Conservation (phyloP, 305 asterid genomes). For the Coffea humblotiana region DNA sequence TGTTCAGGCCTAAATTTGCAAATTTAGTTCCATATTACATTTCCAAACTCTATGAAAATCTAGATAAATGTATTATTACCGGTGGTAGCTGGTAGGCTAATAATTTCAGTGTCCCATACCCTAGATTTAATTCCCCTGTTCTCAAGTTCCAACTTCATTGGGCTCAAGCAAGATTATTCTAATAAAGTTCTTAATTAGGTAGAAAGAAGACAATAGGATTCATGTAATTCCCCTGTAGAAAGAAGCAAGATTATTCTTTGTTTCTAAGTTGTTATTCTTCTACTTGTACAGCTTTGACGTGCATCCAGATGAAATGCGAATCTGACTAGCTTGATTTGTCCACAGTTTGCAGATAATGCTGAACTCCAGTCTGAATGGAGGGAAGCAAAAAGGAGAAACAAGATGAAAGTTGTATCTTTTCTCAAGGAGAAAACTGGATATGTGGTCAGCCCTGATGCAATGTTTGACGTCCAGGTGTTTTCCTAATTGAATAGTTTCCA, state of each 20-base stretch:
- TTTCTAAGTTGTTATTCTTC: neutral
- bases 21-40: neutral
- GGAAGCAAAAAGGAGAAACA: conserved; percentile 51
- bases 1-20: neutral
- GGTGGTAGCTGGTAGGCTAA: too few species aligned
- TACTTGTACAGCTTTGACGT: neutral
- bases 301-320: neutral
- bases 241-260: neutral
- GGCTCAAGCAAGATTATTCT: neutral
- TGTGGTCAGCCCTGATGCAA: conserved; percentile 55
- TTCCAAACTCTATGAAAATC: neutral
- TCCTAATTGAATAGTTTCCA: neutral
- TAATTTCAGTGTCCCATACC: too few species aligned
- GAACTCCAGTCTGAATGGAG: conserved; percentile 63
- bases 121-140: too few species aligned
- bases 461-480: conserved; percentile 67
- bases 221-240: too few species aligned
- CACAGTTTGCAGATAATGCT: conserved; percentile 54
- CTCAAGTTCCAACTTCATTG: too few species aligned
- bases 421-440: conserved; percentile 61
- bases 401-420: conserved; percentile 50
- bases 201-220: too few species aligned
- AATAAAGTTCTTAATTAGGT: too few species aligned
- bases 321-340: conserved; percentile 10
- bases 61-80: too few species aligned